phyloP scores from a whole-genome alignment of 139 green algal species.

The Nannochloris sp. region DNA sequence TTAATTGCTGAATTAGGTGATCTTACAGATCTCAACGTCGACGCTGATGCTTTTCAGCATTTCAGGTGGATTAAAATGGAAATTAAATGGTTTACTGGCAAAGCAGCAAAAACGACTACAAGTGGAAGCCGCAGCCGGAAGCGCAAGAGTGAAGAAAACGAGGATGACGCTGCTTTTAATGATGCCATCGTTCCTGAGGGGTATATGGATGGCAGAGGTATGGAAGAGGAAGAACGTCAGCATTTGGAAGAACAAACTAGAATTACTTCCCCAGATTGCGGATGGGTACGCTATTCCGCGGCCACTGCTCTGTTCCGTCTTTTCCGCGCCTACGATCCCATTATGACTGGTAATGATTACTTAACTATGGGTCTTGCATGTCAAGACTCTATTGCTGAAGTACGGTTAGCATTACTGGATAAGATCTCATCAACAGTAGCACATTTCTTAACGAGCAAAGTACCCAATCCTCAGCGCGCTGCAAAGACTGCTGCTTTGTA shows the following conservation, averaged over 20 bases:
- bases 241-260: conserved; percentile 9
- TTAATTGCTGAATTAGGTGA: conserved; percentile 19
- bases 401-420: conserved; percentile 36
- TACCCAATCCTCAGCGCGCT: conserved; percentile 9
- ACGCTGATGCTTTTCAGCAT: conserved; percentile 4
- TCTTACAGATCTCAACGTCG: conserved; percentile 27
- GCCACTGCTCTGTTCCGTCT: conserved; percentile 52
- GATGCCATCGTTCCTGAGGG: no score
- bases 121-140: not conserved
- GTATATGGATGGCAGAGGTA: not conserved
- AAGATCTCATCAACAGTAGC: conserved; percentile 36
- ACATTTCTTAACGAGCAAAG: not conserved
- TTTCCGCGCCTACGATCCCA: conserved; percentile 41
- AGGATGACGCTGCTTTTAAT: no score
- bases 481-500: conserved; percentile 66
- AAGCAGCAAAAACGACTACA: not conserved
- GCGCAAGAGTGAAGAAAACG: no score
- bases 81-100: not conserved
- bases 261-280: conserved; percentile 20
- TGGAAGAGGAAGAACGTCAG: not conserved
- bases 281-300: conserved; percentile 44
- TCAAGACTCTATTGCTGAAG: conserved; percentile 48
- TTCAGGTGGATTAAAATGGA: conserved; percentile 5
- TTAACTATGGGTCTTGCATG: conserved; percentile 43
- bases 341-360: conserved; percentile 32